A percentile compares a stretch with the other conserved stretches of the same genome.
These are phyloP conservation scores for Kazachstania bromeliacearum DNA, from an alignment of 805 yeast species.

Conservation along the genomic window DNA sequence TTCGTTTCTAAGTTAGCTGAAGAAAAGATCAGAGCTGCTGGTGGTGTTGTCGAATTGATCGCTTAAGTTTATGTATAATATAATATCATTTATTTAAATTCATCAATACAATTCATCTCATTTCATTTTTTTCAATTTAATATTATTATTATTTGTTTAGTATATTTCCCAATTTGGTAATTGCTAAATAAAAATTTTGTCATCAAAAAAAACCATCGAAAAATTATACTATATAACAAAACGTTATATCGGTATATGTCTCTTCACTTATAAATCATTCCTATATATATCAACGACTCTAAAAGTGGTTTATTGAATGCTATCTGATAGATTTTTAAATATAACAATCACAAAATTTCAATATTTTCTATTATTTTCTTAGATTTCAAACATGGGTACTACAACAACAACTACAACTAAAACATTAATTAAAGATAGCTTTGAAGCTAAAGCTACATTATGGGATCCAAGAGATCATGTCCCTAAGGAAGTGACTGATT, in stretches of 20 bases:
- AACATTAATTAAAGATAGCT: neutral
- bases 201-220: no score
- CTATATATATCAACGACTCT: neutral
- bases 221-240: no score
- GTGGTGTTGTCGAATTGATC: slow-evolving; percentile 99
- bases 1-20: slow-evolving; percentile 98
- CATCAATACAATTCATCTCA: neutral
- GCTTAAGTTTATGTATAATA: slow-evolving; percentile 51
- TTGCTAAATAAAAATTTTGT: neutral
- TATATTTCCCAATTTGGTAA: neutral
- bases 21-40: slow-evolving; percentile 99
- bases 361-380: slow-evolving; percentile 3
- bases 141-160: neutral
- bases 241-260: no score
- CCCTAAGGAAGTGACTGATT: slow-evolving; percentile 31
- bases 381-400: neutral
- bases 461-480: slow-evolving; percentile 41
- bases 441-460: neutral
- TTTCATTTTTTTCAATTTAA: neutral
- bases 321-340: neutral
- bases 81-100: slow-evolving; percentile 6
- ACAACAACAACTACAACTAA: neutral
- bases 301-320: neutral
- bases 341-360: neutral
- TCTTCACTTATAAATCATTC: no score